Base-by-base conservation (phyloP, 371 early-diverging fungal genomes). In the Lichtheimia hyalospora region DNA sequence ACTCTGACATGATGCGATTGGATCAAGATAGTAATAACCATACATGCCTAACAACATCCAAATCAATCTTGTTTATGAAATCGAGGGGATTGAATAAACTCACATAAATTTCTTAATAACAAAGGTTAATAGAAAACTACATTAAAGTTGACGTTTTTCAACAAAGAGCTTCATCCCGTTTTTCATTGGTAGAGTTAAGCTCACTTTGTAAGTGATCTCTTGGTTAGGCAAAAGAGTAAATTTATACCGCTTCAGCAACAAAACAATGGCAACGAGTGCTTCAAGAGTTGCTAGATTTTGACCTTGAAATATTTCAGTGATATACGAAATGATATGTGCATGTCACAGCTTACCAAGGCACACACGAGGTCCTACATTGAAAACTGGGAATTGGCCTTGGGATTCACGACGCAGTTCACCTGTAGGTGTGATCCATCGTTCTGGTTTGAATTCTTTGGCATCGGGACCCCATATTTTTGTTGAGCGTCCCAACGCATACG, bases 321-420 rank as follows among this genome's bases (percentile, higher is more conserved):
- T 4, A 13, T 14, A 5, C 27, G 5, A 16, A 13, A 25, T 6
- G n/a, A 16, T 13, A 51, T 23, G 3, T 51, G 0, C 27, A 27
- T 7, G 15, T 15, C 2, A n/a, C 14, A 27, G 3, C 52, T 13
- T 21, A 40, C 53, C 40, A 39, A 51, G 23, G 25, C 53, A 91
- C 20, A 86, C 76, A n/a, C 91, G 75, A 0, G 91, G 90, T 0
- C 91, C 90, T 7, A 84, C 87, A 54, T 88, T 84, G 69, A 89
- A 87, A 3, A 73, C 77, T 3, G 74, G 74, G 71, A 74, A 79
- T 59, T 76, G 65, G n/a, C 77, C 73, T 58, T 70, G 70, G n/a
- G 69, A 64, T 54, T 75, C 73, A 16, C 74, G 70, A 13, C 61
- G 52, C 12, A 74, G 60, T 43, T 75, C 71, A 16, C 77, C 70